Percentiles rank a stretch among this genome's conserved stretches.
Evolutionary conservation across 805 yeast genomes (phyloP).

Genomic region (Sugiyamaella valdiviana): DNA sequence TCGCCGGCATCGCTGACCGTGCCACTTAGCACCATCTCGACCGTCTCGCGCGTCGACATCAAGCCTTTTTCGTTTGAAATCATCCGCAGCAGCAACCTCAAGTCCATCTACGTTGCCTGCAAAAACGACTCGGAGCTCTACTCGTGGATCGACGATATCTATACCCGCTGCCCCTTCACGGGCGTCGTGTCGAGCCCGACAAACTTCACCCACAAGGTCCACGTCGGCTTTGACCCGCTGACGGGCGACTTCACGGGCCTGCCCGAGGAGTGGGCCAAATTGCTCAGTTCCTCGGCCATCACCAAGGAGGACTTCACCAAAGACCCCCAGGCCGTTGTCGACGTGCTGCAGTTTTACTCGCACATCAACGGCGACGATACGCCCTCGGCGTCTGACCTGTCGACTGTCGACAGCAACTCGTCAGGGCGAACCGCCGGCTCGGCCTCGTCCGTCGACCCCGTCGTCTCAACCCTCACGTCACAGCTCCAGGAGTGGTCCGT

Average conservation of each 20-base stretch:
- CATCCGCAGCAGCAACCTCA: conserved; percentile 39
- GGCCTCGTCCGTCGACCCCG: not conserved
- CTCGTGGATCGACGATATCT: conserved; percentile 87
- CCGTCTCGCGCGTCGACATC: conserved; percentile 60
- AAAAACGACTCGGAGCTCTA: conserved; percentile 74
- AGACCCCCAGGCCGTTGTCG: conserved; percentile 91
- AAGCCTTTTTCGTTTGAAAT: conserved; percentile 81
- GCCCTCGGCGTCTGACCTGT: not conserved
- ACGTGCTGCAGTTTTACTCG: conserved; percentile 73
- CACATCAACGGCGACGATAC: conserved; percentile 19
- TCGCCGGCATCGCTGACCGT: conserved; percentile 34
- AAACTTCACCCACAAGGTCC: conserved; percentile 91
- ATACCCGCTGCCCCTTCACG: conserved; percentile 35
- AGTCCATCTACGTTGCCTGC: conserved; percentile 66
- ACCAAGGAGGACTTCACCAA: conserved; percentile 81
- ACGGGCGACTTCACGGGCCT: conserved; percentile 87
- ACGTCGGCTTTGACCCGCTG: conserved; percentile 81
- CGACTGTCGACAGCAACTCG: not conserved
- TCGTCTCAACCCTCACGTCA: conserved; percentile 7
- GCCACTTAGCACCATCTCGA: conserved; percentile 53
- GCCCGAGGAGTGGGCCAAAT: conserved; percentile 87
- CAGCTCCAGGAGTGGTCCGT: conserved; percentile 24
- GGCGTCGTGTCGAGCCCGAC: conserved; percentile 78
- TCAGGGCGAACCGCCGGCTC: not conserved
- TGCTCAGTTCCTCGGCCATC: conserved; percentile 79